These are phyloP conservation scores for Aethionema arabicum DNA, from an alignment of 345 rosid genomes.

Conservation along the genomic window DNA sequence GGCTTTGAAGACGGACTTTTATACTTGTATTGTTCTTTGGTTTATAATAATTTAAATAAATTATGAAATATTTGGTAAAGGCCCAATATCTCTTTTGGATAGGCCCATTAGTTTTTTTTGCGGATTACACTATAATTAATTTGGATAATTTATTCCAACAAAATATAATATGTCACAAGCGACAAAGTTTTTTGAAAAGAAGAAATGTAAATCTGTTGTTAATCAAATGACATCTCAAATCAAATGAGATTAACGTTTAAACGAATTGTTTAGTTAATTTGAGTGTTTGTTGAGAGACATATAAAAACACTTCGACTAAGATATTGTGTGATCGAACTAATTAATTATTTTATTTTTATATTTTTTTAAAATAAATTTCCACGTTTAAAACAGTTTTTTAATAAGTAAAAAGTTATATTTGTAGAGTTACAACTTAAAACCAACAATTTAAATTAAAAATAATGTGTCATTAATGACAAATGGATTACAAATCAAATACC, in stretches of 20 bases:
- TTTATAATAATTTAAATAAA: constrained; percentile 6
- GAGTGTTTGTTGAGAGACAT: neutral
- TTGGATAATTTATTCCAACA: constrained; percentile 9
- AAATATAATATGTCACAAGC: constrained; percentile 1
- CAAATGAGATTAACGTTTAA: constrained; percentile 20
- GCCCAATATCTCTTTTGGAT: neutral
- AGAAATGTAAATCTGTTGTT: constrained; percentile 1
- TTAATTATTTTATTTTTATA: too few species aligned
- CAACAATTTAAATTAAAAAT: too few species aligned
- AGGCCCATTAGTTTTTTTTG: neutral
- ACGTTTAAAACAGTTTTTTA: too few species aligned
- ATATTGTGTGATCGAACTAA: neutral
- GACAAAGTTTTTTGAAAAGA: constrained; percentile 3
- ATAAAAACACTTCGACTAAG: neutral
- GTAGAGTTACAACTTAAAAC: too few species aligned
- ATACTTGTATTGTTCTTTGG: constrained; percentile 20
- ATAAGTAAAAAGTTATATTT: too few species aligned
- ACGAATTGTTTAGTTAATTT: constrained; percentile 14
- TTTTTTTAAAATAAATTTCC: too few species aligned
- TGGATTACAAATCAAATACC: too few species aligned
- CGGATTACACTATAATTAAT: neutral
- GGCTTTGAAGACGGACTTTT: constrained; percentile 10
- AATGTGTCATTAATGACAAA: too few species aligned
- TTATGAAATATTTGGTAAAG: neutral
- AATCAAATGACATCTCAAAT: constrained; percentile 14